Percentiles rank a stretch among this genome's conserved stretches.
These are phyloP conservation scores for Medicago arabica DNA, from an alignment of 306 rosid species.

Conservation along the genomic window DNA sequence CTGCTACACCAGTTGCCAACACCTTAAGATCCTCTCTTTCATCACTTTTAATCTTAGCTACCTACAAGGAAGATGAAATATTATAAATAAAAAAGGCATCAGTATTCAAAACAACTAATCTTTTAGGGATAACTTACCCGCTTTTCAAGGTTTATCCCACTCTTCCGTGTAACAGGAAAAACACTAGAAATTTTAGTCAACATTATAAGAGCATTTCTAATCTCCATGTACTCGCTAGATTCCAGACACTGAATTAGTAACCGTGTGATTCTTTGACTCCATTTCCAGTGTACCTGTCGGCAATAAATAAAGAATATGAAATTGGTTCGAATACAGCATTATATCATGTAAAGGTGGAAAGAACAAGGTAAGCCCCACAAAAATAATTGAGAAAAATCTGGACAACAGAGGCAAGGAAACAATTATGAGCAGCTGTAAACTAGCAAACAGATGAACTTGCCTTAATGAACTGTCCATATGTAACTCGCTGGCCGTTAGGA, in stretches of 20 bases:
- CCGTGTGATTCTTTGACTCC: slow-evolving; percentile 97
- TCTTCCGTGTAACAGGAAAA: slow-evolving; percentile 96
- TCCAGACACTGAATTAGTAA: slow-evolving; percentile 91
- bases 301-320: slow-evolving; percentile 33
- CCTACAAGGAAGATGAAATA: slow-evolving; percentile 54
- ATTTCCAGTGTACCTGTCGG: slow-evolving; percentile 95
- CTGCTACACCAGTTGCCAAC: slow-evolving; percentile 95
- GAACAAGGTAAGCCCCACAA: not conserved
- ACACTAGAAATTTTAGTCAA: slow-evolving; percentile 89
- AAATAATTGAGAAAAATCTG: slow-evolving; percentile 29
- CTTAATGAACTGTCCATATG: slow-evolving; percentile 94
- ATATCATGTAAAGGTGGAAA: not conserved
- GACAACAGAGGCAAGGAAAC: slow-evolving; percentile 28
- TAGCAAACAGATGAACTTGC: slow-evolving; percentile 53
- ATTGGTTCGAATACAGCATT: not conserved
- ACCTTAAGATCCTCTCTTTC: slow-evolving; percentile 99
- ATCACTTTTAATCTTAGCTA: slow-evolving; percentile 92
- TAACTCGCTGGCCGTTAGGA: slow-evolving; percentile 93
- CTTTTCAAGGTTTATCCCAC: slow-evolving; percentile 94
- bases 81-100: not conserved
- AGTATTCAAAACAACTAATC: slow-evolving; percentile 19
- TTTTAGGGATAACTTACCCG: slow-evolving; percentile 60
- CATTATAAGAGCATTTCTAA: slow-evolving; percentile 92
- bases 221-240: slow-evolving; percentile 97
- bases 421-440: slow-evolving; percentile 23